Conservation (phyloP, 768 basidiomycete species). For the Galerina marginata region DNA sequence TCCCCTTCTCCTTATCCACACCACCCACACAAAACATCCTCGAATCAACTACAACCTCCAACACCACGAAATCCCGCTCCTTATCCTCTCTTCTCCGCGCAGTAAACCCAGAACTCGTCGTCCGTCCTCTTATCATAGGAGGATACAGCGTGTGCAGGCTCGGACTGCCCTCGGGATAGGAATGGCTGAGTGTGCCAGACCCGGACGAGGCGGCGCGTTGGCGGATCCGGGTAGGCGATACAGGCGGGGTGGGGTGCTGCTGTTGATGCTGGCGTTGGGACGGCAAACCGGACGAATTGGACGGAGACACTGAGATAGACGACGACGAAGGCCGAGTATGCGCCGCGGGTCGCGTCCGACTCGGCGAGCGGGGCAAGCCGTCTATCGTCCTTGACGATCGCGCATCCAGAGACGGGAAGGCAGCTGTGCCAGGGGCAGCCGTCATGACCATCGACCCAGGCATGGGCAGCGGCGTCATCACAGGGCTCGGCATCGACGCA, state of each 20-base stretch:
- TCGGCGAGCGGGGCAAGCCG: background rate
- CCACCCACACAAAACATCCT: constrained; percentile 66
- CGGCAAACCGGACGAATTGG: background rate
- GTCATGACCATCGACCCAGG: constrained; percentile 28
- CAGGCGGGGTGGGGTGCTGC: background rate
- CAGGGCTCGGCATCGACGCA: background rate
- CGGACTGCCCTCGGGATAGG: constrained; percentile 9
- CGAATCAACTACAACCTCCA: constrained; percentile 82
- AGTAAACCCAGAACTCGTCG: constrained; percentile 59
- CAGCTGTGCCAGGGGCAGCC: constrained; percentile 3
- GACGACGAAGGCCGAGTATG: background rate
- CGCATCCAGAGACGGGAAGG: background rate
- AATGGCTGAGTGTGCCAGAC: constrained; percentile 21
- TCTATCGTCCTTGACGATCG: background rate
- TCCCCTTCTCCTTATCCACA: constrained; percentile 45
- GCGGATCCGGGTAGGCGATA: constrained; percentile 27
- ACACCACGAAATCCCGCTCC: constrained; percentile 71
- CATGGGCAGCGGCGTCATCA: constrained; percentile 20
- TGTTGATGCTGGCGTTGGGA: background rate
- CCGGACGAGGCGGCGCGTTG: constrained; percentile 40
- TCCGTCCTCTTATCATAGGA: constrained; percentile 34
- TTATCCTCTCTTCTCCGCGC: constrained; percentile 63
- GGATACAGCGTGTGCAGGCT: background rate
- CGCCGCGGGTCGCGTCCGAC: background rate
- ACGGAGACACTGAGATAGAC: constrained; percentile 22